A percentile compares a stretch with the other conserved stretches of the same genome.
Evolutionary conservation across 2,329 filamentous ascomycete species (phyloP).

Genomic region (Graphilbum fragrans): DNA sequence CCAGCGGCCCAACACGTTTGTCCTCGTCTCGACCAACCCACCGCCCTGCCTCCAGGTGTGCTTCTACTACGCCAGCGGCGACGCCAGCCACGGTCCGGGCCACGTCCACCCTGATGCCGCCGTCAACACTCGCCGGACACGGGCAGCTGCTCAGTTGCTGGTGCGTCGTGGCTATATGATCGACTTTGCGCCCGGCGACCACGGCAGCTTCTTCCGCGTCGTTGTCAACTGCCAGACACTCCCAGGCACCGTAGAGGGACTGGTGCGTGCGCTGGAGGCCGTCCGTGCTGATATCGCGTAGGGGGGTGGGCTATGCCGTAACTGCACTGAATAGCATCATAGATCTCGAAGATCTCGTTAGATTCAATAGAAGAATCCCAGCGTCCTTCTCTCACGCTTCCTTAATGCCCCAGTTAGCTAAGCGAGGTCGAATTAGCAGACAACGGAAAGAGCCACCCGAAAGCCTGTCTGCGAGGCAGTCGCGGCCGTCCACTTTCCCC

Average conservation of each 20-base stretch:
- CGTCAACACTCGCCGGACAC: constrained; percentile 37
- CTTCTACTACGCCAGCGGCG: constrained; percentile 60
- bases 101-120: constrained; percentile 26
- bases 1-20: constrained; percentile 41
- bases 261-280: constrained; percentile 40
- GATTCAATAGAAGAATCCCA: too few relatives aligned
- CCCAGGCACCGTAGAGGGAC: constrained; percentile 35
- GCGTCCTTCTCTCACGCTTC: too few relatives aligned
- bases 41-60: constrained; percentile 88
- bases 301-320: background rate
- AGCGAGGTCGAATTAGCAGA: too few relatives aligned
- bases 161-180: constrained; percentile 45
- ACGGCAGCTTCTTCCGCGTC: constrained; percentile 45
- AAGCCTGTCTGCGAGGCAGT: too few relatives aligned
- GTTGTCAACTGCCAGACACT: constrained; percentile 47
- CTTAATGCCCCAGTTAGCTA: too few relatives aligned
- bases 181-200: constrained; percentile 45
- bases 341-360: too few relatives aligned
- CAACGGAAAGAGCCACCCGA: too few relatives aligned
- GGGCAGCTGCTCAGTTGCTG: constrained; percentile 33
- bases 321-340: too few relatives aligned
- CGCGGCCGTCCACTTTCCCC: too few relatives aligned
- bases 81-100: constrained; percentile 29
- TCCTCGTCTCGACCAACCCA: constrained; percentile 61
- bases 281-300: constrained; percentile 22